Evolutionary conservation across 306 rosid species (phyloP), one percentile per base, ranked within the genome.

Genomic region (Trichosanthes cucumerina): DNA sequence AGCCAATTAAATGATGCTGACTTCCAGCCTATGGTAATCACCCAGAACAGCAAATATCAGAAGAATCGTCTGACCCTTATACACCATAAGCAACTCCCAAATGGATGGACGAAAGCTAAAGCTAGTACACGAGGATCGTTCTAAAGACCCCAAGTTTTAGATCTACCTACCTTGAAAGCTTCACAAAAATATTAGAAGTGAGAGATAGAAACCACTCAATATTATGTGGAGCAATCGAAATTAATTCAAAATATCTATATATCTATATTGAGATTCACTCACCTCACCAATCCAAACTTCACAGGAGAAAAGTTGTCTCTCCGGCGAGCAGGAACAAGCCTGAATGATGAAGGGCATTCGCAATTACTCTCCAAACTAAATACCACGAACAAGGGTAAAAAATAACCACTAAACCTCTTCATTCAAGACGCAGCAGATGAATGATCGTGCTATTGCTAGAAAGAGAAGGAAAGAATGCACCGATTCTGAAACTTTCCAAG

Each of bases 281-380:
- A 73, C 77, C 77, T 73, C 60, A 28, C 38, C 38, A 16, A 49
- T 73, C 21, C 77, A 73, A 44, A 49, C 43, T 73, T 49, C 43
- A 49, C 59, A 28, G 41, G 77, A 71, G 76, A 49, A 73, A 49
- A 49, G 13, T 26, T 73, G 57, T 49, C 53, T 49, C 77, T 49
- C 77, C 18, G 13, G 57, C 44, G 60, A 49, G 77, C 38, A 73
- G 60, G 59, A 73, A 73, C 44, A 47, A 73, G 58, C 77, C 77
- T 47, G 77, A 73, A 73, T 26, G 77, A 73, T 28, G 36, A 71
- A 71, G 14, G 60, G 60, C 60, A 47, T 9, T 26, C 28, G 59
- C 4, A 73, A 46, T 47, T 73, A 73, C 41, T 47, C 59, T 49
- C 57, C 43, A 16, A 73, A 73, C 59, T 28, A 73, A 44, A 28